Evolutionary conservation across 352 stramenopile genomes (phyloP), one percentile per base, ranked within the genome.

Genomic region (Bremia lactucae): DNA sequence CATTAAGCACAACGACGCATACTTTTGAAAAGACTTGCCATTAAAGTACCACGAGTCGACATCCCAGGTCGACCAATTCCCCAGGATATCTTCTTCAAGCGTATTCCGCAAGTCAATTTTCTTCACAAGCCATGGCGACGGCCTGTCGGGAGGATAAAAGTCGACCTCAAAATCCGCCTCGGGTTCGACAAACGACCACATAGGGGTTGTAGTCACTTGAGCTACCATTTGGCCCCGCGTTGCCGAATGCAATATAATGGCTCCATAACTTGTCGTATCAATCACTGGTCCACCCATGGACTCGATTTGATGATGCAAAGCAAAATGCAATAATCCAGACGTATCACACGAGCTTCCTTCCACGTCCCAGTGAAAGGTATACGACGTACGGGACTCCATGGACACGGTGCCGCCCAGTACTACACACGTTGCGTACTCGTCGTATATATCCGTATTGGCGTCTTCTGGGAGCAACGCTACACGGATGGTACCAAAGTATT

Each of bases 41-140:
- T 68, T 85, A 46, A 77, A 87, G 50, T 87, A 87, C 60, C 71
- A 85, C 24, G 65, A 81, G 28, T n/a, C 28, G n/a, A n/a, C n/a
- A n/a, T n/a, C n/a, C n/a, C n/a, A n/a, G n/a, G n/a, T n/a, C n/a
- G 51, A 49, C 76, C 76, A 86, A 2, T 72, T 55, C 1, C 38
- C 55, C 3, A 56, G 53, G 42, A 88, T 84, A 21, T 88, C 76
- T 3, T 49, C 55, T 23, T 73, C 25, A 13, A 83, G 48, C 5
- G 55, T 74, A 34, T 51, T 29, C 31, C 62, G 22, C 48, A 70
- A 49, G 7, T 77, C 66, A 7, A 64, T 59, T 38, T 78, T 40
- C 10, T 50, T 11, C 11, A 75, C 56, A 18, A 75, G 22, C 29
- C 29, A 42, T 2, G 49, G 42, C 2, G 50, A 36, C 11, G 60